Conservation (phyloP, 306 rosid genomes). For the Mimosa pudica region DNA sequence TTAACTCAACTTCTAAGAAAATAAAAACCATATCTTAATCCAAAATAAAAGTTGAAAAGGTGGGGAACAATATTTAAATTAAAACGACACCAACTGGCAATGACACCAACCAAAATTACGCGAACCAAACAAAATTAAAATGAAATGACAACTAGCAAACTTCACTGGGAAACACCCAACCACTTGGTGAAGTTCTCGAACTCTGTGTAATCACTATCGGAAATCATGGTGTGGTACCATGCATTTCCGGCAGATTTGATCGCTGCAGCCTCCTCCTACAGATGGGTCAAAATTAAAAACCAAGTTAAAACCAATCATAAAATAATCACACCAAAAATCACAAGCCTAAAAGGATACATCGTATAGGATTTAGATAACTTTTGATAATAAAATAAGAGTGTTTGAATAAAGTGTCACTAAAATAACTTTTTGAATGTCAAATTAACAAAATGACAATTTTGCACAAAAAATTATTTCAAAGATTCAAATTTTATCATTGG, state of each 20-base stretch:
- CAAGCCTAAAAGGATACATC: neutral
- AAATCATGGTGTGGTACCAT: constrained; percentile 71
- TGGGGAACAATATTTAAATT: neutral
- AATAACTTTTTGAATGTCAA: no score
- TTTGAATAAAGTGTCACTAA: no score
- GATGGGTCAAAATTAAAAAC: neutral
- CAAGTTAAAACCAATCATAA: constrained; percentile 14
- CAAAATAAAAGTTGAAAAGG: neutral
- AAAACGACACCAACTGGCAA: no score
- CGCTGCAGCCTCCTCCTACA: constrained; percentile 58
- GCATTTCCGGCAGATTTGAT: constrained; percentile 64
- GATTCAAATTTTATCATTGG: no score
- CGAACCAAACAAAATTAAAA: constrained; percentile 28
- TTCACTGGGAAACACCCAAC: constrained; percentile 65
- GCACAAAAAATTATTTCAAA: no score
- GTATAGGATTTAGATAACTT: no score
- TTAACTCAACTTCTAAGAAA: constrained; percentile 25
- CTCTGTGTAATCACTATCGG: constrained; percentile 65
- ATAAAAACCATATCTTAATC: neutral
- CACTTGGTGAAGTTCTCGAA: constrained; percentile 66
- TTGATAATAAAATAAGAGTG: no score
- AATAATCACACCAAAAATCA: constrained; percentile 18
- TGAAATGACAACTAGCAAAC: constrained; percentile 14
- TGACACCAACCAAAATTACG: neutral
- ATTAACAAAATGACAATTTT: no score